Percentiles rank a stretch among this genome's conserved stretches.
Conservation (phyloP, 2,329 filamentous ascomycete species). For the Xylariaceae sp. region DNA sequence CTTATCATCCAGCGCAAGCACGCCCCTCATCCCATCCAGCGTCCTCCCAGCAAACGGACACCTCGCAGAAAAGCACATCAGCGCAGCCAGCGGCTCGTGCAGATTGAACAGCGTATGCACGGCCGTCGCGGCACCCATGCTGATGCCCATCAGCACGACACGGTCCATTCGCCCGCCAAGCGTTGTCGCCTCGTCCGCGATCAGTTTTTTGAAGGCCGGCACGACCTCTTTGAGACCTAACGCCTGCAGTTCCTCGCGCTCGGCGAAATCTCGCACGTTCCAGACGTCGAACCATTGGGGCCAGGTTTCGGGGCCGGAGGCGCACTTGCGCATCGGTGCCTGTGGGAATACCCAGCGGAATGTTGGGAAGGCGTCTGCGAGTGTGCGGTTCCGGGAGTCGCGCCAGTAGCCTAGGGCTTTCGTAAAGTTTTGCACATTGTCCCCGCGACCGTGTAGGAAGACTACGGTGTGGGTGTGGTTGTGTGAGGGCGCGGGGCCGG, state of each 20-base stretch:
- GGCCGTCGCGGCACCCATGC: slow-evolving; percentile 41
- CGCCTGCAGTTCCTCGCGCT: slow-evolving; percentile 39
- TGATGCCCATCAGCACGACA: slow-evolving; percentile 44
- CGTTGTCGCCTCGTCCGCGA: slow-evolving; percentile 32
- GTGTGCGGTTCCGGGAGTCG: slow-evolving; percentile 31
- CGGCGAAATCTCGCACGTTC: slow-evolving; percentile 35
- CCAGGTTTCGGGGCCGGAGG: slow-evolving; percentile 22
- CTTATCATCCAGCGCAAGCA: slow-evolving; percentile 27
- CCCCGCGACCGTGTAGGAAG: slow-evolving; percentile 45
- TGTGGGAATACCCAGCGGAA: slow-evolving; percentile 49
- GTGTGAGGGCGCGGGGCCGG: slow-evolving; percentile 8
- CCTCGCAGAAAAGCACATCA: slow-evolving; percentile 25
- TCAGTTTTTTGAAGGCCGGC: slow-evolving; percentile 26
- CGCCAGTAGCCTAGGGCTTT: slow-evolving; percentile 27
- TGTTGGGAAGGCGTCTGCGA: slow-evolving; percentile 39
- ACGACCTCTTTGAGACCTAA: slow-evolving; percentile 40
- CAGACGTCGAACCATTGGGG: slow-evolving; percentile 52
- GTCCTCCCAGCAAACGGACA: slow-evolving; percentile 21
- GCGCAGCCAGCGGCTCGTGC: slow-evolving; percentile 17
- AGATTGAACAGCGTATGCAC: slow-evolving; percentile 23
- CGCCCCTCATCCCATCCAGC: slow-evolving; percentile 22
- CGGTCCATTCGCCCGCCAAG: slow-evolving; percentile 34
- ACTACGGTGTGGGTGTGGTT: slow-evolving; percentile 41
- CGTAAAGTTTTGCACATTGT: slow-evolving; percentile 33
- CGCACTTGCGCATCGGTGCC: slow-evolving; percentile 31